Percentiles rank a stretch among this genome's conserved stretches.
These are phyloP conservation scores for Gnomoniopsis sp. DNA, from an alignment of 2,329 filamentous ascomycete species.

Conservation along the genomic window DNA sequence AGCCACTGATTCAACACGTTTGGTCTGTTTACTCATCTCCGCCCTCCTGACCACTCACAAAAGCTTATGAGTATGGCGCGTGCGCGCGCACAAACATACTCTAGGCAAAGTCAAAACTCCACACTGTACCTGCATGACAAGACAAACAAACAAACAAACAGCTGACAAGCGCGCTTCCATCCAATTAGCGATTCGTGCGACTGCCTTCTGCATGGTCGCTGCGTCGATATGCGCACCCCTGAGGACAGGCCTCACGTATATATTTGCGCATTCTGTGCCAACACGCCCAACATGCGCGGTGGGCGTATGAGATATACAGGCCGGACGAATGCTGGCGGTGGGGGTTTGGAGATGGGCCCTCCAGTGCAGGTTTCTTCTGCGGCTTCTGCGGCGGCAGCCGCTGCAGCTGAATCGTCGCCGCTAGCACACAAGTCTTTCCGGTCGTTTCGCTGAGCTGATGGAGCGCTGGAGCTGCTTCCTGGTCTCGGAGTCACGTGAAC, in stretches of 20 bases:
- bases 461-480: not conserved
- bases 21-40: not conserved
- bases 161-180: slow-evolving; percentile 5
- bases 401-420: slow-evolving; percentile 31
- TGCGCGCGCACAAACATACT: not conserved
- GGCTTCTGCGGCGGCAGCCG: not conserved
- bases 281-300: slow-evolving; percentile 53
- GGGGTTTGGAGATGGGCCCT: slow-evolving; percentile 21
- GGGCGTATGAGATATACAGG: slow-evolving; percentile 44
- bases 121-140: slow-evolving; percentile 8
- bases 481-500: not conserved
- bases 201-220: slow-evolving; percentile 62
- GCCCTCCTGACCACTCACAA: not conserved
- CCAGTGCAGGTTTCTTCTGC: slow-evolving; percentile 19
- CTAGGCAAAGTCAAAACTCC: not conserved
- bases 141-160: slow-evolving; percentile 12
- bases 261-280: slow-evolving; percentile 61
- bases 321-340: slow-evolving; percentile 21
- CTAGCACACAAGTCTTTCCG: slow-evolving; percentile 43
- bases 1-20: not conserved
- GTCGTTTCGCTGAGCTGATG: slow-evolving; percentile 37
- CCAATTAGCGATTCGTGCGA: slow-evolving; percentile 59
- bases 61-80: not conserved
- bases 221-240: slow-evolving; percentile 53
- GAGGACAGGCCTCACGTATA: slow-evolving; percentile 55